Evolutionary conservation across 2,329 filamentous ascomycete genomes (phyloP), one percentile per base, ranked within the genome.

Genomic region (Penicillium carneum): DNA sequence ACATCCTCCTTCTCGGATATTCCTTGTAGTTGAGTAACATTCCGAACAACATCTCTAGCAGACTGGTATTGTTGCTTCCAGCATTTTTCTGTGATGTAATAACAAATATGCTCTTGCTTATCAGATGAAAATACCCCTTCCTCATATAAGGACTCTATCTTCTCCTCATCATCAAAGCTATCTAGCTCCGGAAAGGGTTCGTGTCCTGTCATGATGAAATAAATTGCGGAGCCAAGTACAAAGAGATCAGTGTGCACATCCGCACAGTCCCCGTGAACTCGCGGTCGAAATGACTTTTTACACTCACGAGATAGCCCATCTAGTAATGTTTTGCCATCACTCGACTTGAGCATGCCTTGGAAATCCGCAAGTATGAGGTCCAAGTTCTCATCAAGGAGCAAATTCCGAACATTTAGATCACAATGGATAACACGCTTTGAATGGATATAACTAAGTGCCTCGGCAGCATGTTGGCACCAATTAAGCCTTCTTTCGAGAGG

Each of bases 381-480:
- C 3, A 62, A n/a, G 26, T 61, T 49, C 8, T 55, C 18, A 33
- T 64, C 61, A 14, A 66, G 61, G 6, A 41, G n/a, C 4, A 41
- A 6, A 20, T 41, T 41, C 39, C n/a, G 39, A 41, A 20, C n/a
- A 14, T 12, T 41, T 11, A 41, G 18, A 2, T 41, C 39, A 20
- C n/a, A 41, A 6, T 41, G 39, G 2, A 41, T 64, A 16, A 66
- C 45, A 20, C 39, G 11, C 43, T 63, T 63, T 12, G 20, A 8
- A 46, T 67, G 57, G 4, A 66, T 62, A 23, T 62, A 62, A 39
- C 57, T 50, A 23, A 69, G 39, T 39, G 65, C 66, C 47, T 67
- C 63, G 31, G 66, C 62, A 23, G 66, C 64, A 58, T 69, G 64
- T 59, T 63, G 62, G 42, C 63, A 64, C 65, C 65, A 66, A 20